Evolutionary conservation across 1,139 yeast genomes (phyloP), one percentile per base, ranked within the genome.

Genomic region (Blastobotrys capitulatus): DNA sequence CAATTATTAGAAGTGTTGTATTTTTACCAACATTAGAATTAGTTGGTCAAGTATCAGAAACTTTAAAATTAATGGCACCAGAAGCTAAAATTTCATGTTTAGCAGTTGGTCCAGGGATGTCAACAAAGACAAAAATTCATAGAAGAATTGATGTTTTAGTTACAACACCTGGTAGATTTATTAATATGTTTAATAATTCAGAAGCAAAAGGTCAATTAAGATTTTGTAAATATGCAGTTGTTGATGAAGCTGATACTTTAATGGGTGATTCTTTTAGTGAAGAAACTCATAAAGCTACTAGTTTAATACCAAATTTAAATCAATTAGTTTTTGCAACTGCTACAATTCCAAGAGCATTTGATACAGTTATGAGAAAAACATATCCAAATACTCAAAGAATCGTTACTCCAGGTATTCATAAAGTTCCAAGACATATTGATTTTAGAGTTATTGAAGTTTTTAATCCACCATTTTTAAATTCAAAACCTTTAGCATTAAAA

Each of bases 241-340:
- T 86, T n/a, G 98, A 92, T 65, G 98, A 92, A 66, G 97, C 98
- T 0, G 98, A 92, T 66, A 86, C 97, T 0, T 71, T 92, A 49
- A 77, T 92, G 81, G 96, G 90, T 61, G 78, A 80, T 48, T 84
- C 95, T 0, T 90, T 92, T 78, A 69, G 82, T 15, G 77, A 77
- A 35, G 83, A 82, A 52, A 87, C 96, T 0, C 76, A 80, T 56
- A 66, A 73, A 6, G 76, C 80, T 0, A 67, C 89, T 32, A 73
- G 72, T 42, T 66, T 70, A 47, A 75, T 86, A 65, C 72, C 76
- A 2, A 76, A 78, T 52, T 70, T 85, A 38, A 72, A 73, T 46
- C 86, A 86, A 55, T 68, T 88, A 34, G 74, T 89, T 1, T 79
- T 92, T 57, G 87, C 94, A 54, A 83, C 96, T 1, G 97, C 97